Evolutionary conservation across 140 eudicot genomes (phyloP), one percentile per base, ranked within the genome.

Genomic region (Senecio squalidus): DNA sequence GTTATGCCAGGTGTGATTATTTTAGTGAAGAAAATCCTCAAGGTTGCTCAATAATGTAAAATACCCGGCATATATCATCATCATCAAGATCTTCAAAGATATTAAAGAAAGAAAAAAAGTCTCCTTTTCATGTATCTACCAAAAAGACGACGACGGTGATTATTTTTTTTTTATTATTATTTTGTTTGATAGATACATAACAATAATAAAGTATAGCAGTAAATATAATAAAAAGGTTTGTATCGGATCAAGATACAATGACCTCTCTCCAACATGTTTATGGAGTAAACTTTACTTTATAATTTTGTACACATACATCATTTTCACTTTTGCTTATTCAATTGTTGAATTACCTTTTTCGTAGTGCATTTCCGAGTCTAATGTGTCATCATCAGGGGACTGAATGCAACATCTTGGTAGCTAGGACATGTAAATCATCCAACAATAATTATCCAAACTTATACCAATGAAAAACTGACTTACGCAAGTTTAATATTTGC

Each of bases 11-110:
- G 45, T 81, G 72, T 64, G 84, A 74, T 36, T 74, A 60, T 53
- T 62, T 74, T 8, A 74, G 71, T 52, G 89, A 82, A 52, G 89
- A 82, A 16, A 82, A 78, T 48, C 74, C 89, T 16, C 47, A 78
- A 13, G 84, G 74, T 16, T 82, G 89, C 62, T 70, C 76, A 14
- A 67, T 82, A 41, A 82, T 82, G 82, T 82, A 58, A 69, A 25
- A 34, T 34, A 34, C 9, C 13, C n/a, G 11, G 11, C 22, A 29
- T 54, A 27, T 23, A 17, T 11, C 26, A 55, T 33, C 43, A 53
- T 7, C 40, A 53, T 54, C 26, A 16, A 28, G 6, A 1, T 54
- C 25, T 54, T 29, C 11, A 25, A 10, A 11, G 4, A n/a, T 25
- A 52, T 25, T 1, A 8, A 34, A 23, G 11, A 9, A 24, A 7